phyloP scores from a whole-genome alignment of 106 monocot species.

The Ottelia alismoides region DNA sequence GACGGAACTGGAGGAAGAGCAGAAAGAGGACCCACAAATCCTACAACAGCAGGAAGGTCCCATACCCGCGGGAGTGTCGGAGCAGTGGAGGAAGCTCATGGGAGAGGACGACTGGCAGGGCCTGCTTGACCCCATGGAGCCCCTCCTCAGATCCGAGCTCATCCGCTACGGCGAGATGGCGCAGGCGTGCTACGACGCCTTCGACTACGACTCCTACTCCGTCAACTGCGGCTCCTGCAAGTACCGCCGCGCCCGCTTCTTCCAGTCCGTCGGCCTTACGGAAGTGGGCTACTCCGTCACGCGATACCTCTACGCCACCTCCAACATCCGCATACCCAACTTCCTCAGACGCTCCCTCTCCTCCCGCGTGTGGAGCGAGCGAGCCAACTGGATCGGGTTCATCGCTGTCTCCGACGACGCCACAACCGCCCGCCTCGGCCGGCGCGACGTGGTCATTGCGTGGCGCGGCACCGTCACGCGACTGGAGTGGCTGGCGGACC shows the following conservation, averaged over 20 bases:
- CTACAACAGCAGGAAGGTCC: no score
- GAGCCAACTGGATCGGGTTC: slow-evolving; percentile 82
- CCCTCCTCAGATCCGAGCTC: no score
- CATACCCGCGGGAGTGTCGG: no score
- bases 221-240: no score
- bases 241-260: no score
- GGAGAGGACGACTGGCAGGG: no score
- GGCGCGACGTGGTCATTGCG: slow-evolving; percentile 44
- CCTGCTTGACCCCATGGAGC: no score
- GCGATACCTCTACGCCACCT: slow-evolving; percentile 65
- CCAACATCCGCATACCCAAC: slow-evolving; percentile 39
- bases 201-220: no score
- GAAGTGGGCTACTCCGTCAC: slow-evolving; percentile 36
- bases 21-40: no score
- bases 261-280: slow-evolving; percentile 14
- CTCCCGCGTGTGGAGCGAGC: slow-evolving; percentile 34
- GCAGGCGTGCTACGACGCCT: no score
- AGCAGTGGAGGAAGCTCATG: no score
- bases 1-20: no score
- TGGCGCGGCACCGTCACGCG: slow-evolving; percentile 73
- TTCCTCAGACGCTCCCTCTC: slow-evolving; percentile 30
- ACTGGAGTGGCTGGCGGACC: slow-evolving; percentile 55
- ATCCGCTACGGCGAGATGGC: neutral
- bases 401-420: slow-evolving; percentile 60
- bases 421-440: slow-evolving; percentile 27